A percentile compares a stretch with the other conserved stretches of the same genome.
These are phyloP conservation scores for Ruellia speciosa DNA, from an alignment of 305 asterid genomes.

Conservation along the genomic window DNA sequence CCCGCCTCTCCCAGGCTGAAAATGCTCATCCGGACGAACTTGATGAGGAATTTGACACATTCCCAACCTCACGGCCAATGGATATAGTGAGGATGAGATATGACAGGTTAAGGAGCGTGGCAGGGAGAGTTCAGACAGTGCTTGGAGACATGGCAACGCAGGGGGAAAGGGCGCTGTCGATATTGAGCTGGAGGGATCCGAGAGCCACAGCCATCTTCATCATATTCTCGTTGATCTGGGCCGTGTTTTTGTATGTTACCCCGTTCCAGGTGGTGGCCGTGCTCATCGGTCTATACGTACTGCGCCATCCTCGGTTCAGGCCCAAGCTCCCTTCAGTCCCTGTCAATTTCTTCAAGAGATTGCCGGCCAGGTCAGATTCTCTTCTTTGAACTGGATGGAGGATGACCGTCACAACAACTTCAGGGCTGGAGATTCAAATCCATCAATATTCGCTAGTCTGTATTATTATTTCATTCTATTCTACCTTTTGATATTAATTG, in stretches of 20 bases:
- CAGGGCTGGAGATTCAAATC: no score
- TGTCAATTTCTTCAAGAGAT: constrained; percentile 86
- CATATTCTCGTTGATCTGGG: constrained; percentile 57
- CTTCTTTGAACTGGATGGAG: constrained; percentile 39
- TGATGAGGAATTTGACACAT: constrained; percentile 84
- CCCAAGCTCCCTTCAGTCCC: constrained; percentile 76
- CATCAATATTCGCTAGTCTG: no score
- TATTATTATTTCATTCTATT: no score
- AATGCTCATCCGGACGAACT: constrained; percentile 68
- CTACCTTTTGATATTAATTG: no score
- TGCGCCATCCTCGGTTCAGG: constrained; percentile 87
- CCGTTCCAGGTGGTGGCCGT: constrained; percentile 85
- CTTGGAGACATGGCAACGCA: constrained; percentile 92
- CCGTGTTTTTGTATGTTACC: constrained; percentile 75
- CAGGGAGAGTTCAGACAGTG: constrained; percentile 83
- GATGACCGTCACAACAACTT: no score
- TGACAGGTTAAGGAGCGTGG: constrained; percentile 67
- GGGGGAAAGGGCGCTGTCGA: constrained; percentile 80
- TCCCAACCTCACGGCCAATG: constrained; percentile 60
- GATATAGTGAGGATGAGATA: constrained; percentile 75
- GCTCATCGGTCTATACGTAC: constrained; percentile 53
- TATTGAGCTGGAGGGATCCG: constrained; percentile 91
- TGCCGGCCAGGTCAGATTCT: constrained; percentile 80
- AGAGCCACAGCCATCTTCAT: constrained; percentile 80
- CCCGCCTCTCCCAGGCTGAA: constrained; percentile 80